Conservation (phyloP, 768 basidiomycete genomes). For the Tulasnella sp. region DNA sequence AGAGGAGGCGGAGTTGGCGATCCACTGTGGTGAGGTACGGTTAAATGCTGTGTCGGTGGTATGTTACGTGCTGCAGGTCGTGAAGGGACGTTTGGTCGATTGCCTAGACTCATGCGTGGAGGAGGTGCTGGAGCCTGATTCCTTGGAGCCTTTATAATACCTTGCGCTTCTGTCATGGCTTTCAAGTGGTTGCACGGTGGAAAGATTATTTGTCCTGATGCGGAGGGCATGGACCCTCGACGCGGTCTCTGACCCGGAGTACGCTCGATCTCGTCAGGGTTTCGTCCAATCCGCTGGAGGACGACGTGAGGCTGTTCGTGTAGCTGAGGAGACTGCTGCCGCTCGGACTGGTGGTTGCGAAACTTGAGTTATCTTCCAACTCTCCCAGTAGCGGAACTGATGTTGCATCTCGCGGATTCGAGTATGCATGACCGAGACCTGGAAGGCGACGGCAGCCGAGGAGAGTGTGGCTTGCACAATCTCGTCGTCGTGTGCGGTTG, state of each 20-base stretch:
- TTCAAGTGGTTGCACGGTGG: not conserved
- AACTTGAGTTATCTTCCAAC: not conserved
- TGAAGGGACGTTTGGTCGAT: not conserved
- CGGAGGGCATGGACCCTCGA: not conserved
- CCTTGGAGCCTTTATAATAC: not conserved
- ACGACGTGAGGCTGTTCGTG: not conserved
- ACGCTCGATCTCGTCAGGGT: not conserved
- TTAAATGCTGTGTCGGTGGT: not conserved
- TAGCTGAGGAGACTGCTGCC: not conserved
- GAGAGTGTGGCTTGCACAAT: not conserved
- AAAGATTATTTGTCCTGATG: not conserved
- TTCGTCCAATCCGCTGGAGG: not conserved
- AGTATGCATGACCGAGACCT: not conserved
- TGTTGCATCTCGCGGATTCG: not conserved
- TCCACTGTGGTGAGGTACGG: not conserved
- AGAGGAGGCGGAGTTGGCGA: not conserved
- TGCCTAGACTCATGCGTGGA: not conserved
- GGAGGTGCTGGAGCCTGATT: constrained; percentile 1
- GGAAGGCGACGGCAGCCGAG: not conserved
- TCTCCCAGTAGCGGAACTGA: not conserved
- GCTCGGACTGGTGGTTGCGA: not conserved
- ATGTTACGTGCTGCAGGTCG: not conserved
- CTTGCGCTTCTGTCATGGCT: not conserved
- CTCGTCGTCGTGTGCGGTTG: not conserved
- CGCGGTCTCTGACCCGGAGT: not conserved